Conservation (phyloP, 1,284 basidiomycete species). For the Naganishia cerealis region DNA sequence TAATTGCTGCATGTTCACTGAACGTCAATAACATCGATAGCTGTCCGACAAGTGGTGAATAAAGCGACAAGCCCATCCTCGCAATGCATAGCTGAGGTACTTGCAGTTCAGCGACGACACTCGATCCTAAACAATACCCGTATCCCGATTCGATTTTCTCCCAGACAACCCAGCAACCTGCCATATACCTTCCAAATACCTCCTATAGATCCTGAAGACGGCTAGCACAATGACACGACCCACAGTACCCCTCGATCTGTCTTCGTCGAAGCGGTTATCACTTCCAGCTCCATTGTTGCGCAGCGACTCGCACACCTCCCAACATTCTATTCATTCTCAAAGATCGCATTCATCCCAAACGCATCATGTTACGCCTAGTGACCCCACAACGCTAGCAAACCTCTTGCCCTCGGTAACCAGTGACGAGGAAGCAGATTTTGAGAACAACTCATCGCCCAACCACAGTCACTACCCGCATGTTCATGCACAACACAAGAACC, state of each 20-base stretch:
- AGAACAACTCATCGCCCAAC: not conserved
- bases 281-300: slow-evolving; percentile 12
- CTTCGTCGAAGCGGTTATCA: not conserved
- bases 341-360: slow-evolving; percentile 25
- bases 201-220: not conserved
- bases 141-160: not conserved
- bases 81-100: not conserved
- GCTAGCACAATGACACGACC: not conserved
- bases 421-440: not conserved
- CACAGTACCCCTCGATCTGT: not conserved
- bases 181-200: not conserved
- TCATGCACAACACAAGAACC: slow-evolving; percentile 31
- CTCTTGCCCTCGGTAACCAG: not conserved
- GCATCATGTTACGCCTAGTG: slow-evolving; percentile 19
- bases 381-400: slow-evolving; percentile 9
- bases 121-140: not conserved
- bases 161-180: not conserved
- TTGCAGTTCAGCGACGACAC: not conserved
- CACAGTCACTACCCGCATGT: slow-evolving; percentile 11
- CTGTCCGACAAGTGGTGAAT: not conserved
- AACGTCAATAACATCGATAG: not conserved
- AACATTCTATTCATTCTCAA: slow-evolving; percentile 22
- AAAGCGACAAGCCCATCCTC: not conserved
- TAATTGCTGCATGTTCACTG: no score
- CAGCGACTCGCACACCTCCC: slow-evolving; percentile 18